These are phyloP conservation scores for Phaffomyces opuntiae DNA, from an alignment of 805 yeast species.

Conservation along the genomic window DNA sequence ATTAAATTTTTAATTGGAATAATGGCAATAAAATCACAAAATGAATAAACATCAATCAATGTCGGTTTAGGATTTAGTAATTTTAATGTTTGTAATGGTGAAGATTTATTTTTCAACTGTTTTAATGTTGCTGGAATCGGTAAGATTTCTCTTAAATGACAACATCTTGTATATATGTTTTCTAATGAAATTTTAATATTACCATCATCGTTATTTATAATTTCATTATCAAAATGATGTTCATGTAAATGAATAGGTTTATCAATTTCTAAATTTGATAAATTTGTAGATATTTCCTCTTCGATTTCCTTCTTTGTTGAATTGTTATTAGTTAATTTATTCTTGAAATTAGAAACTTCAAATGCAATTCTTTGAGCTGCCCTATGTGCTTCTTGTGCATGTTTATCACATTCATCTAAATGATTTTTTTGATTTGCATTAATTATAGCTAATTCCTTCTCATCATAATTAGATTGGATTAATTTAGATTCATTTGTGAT, in stretches of 20 bases:
- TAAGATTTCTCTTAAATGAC: constrained; percentile 83
- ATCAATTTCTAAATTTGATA: constrained; percentile 47
- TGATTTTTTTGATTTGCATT: constrained; percentile 51
- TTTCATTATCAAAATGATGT: constrained; percentile 39
- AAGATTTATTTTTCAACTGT: constrained; percentile 69
- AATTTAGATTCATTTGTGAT: constrained; percentile 42
- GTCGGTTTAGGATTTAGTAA: constrained; percentile 87
- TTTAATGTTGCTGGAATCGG: constrained; percentile 88
- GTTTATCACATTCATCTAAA: constrained; percentile 55
- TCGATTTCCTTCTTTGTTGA: constrained; percentile 14
- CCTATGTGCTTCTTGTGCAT: constrained; percentile 69
- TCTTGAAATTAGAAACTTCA: constrained; percentile 48
- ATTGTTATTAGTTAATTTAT: constrained; percentile 5
- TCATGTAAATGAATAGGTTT: constrained; percentile 64
- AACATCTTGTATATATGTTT: constrained; percentile 81
- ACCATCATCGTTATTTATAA: constrained; percentile 14
- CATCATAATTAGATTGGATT: constrained; percentile 18
- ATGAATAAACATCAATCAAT: constrained; percentile 77
- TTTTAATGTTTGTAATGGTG: constrained; percentile 66
- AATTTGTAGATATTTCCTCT: constrained; percentile 5
- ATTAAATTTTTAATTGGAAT: constrained; percentile 74
- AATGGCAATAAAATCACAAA: constrained; percentile 80
- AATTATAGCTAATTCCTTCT: constrained; percentile 46
- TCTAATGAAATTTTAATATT: constrained; percentile 36
- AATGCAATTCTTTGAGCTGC: constrained; percentile 64